phyloP scores from a whole-genome alignment of 306 rosid genomes.

The Lathyrus oleraceus region DNA sequence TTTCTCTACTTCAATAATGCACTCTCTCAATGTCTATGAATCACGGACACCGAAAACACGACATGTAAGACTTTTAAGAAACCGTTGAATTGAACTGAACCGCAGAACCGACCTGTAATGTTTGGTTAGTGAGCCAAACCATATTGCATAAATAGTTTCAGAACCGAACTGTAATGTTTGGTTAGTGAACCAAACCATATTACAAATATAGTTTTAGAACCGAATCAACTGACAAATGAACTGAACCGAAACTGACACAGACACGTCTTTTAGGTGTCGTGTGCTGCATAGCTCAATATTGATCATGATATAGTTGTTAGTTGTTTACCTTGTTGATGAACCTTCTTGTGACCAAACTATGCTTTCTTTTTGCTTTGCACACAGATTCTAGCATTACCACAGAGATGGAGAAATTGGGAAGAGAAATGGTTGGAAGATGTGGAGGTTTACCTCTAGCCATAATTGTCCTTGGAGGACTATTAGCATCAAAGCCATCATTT shows the following conservation, averaged over 20 bases:
- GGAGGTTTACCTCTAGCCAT: conserved; percentile 63
- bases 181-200: no score
- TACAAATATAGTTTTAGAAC: no score
- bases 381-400: conserved; percentile 34
- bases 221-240: no score
- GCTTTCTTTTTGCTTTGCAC: not conserved
- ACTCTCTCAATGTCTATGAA: not conserved
- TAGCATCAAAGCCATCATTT: conserved; percentile 54
- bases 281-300: not conserved
- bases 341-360: not conserved
- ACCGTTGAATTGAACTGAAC: no score
- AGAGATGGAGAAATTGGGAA: conserved; percentile 51
- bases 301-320: not conserved
- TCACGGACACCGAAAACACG: no score
- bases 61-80: no score
- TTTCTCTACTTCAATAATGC: not conserved
- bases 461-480: conserved; percentile 58
- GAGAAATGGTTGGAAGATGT: conserved; percentile 61
- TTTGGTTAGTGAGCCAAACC: no score
- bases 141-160: no score
- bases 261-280: no score
- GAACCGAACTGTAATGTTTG: no score
- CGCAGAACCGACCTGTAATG: no score
- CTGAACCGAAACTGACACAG: no score
- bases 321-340: conserved; percentile 17